These are phyloP conservation scores for Alopecurus myosuroides DNA, from an alignment of 176 grass and related monocot genomes.

Conservation along the genomic window DNA sequence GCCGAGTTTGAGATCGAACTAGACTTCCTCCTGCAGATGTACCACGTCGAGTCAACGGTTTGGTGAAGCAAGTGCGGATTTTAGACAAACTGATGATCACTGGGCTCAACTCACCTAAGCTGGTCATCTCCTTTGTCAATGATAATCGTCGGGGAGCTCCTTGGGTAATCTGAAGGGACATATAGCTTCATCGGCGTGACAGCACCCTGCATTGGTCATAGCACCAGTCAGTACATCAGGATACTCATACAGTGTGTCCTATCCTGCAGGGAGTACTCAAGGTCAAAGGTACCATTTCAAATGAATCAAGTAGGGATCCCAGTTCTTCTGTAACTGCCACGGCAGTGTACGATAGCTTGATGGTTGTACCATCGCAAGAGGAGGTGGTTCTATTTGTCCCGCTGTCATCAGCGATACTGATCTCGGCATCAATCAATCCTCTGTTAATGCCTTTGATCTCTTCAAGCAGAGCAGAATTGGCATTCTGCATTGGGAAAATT, in stretches of 20 bases:
- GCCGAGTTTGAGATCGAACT: not conserved
- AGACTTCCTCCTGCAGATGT: not conserved
- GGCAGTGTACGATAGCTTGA: not conserved
- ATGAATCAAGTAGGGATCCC: not conserved
- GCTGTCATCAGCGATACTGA: not conserved
- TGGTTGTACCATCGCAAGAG: not conserved
- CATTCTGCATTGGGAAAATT: not conserved
- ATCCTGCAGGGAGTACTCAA: not conserved
- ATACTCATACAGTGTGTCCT: not conserved
- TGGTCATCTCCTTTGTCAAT: not conserved
- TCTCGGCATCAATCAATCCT: not conserved
- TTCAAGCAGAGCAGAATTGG: not conserved
- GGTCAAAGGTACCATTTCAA: not conserved
- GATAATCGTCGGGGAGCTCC: slow-evolving; percentile 12
- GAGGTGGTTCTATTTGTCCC: not conserved
- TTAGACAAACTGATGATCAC: not conserved
- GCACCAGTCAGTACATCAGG: not conserved
- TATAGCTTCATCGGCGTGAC: not conserved
- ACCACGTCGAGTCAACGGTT: not conserved
- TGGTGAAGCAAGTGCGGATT: not conserved
- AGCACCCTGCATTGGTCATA: not conserved
- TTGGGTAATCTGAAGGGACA: slow-evolving; percentile 23
- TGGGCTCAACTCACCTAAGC: not conserved
- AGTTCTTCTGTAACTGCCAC: not conserved
- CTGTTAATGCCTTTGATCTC: slow-evolving; percentile 17